Percentiles rank a stretch among this genome's conserved stretches.
These are phyloP conservation scores for Trichoderma hamatum DNA, from an alignment of 2,329 filamentous ascomycete species.

Conservation along the genomic window DNA sequence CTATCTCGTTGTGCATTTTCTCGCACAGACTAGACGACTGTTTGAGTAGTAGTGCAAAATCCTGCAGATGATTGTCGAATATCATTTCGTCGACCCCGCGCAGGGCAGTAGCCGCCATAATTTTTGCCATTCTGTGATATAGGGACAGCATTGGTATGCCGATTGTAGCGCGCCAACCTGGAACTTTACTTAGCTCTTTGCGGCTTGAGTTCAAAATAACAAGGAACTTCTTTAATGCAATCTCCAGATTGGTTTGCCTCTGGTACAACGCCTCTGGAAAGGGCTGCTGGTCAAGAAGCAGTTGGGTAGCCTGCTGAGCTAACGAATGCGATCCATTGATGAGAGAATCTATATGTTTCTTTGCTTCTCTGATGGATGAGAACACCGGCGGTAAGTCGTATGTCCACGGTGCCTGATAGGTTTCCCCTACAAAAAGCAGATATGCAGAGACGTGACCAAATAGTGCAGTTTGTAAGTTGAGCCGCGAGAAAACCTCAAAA, in stretches of 20 bases:
- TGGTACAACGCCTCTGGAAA: background rate
- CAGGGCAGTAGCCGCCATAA: slow-evolving; percentile 23
- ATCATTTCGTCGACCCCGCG: slow-evolving; percentile 25
- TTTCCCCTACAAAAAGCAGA: slow-evolving; percentile 23
- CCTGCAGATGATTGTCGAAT: slow-evolving; percentile 2
- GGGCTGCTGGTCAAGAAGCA: background rate
- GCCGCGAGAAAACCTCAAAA: slow-evolving; percentile 35
- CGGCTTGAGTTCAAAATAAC: background rate
- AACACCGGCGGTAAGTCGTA: slow-evolving; percentile 22
- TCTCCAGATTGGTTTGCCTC: background rate
- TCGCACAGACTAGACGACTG: slow-evolving; percentile 15
- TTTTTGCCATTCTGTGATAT: slow-evolving; percentile 25
- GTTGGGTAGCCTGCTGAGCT: background rate
- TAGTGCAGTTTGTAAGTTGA: slow-evolving; percentile 36
- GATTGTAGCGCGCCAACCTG: background rate
- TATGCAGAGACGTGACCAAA: slow-evolving; percentile 35
- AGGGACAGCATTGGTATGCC: slow-evolving; percentile 21
- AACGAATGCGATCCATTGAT: slow-evolving; percentile 17
- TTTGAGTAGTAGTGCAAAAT: slow-evolving; percentile 16
- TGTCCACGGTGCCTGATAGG: slow-evolving; percentile 25
- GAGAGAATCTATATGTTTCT: slow-evolving; percentile 11
- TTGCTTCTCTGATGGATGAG: slow-evolving; percentile 11
- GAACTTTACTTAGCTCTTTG: background rate
- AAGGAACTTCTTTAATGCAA: slow-evolving; percentile 11
- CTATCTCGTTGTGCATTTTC: background rate